Base-by-base conservation (phyloP, 768 basidiomycete species). In the Tulasnella sp. region DNA sequence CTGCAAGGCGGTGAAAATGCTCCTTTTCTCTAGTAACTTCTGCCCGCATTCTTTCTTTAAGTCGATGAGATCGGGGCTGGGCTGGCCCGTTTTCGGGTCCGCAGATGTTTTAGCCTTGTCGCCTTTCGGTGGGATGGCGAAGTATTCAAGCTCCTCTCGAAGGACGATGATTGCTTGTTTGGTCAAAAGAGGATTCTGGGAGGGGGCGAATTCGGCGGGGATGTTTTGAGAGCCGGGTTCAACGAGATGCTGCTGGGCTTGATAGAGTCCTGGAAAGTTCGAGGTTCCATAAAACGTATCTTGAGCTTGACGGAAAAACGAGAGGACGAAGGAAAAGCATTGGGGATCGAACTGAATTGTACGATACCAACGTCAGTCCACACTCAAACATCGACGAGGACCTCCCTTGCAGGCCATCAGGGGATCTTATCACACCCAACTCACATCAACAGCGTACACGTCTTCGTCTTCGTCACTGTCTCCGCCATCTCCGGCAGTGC, bases 111-210 rank as follows among this genome's bases (percentile, higher is more conserved):
- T 77, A 17, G 89, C 87, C 17, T 79, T 77, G 41, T 85, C 83
- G 72, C 83, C 85, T 76, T 86, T 88, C 16, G 92, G 90, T 1
- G 96, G 94, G 74, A 99, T 98, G 40, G 94, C 90, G 76, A 99
- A 99, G 79, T 98, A 99, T 80, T 99, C 97, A 69, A 99, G 85
- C 81, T 99, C 97, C 80, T 99, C 97, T 35, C 97, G 87, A 34
- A 99, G 88, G 64, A 99, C 96, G 76, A 98, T 98, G 78, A 99
- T 98, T 35, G 96, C 95, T 80, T 98, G 97, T 81, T 98, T 98
- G 64, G 89, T 86, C 69, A 98, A 84, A 44, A 99, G 85, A 0
- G 97, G 97, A 78, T 98, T 98, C 79, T 95, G 92, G 67, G 88
- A 86, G 36, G 87, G 83, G 19, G 88, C 80, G 74, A 86, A 88